Base-by-base conservation (phyloP, 2,329 filamentous ascomycete genomes). In the Claviceps spartinae region DNA sequence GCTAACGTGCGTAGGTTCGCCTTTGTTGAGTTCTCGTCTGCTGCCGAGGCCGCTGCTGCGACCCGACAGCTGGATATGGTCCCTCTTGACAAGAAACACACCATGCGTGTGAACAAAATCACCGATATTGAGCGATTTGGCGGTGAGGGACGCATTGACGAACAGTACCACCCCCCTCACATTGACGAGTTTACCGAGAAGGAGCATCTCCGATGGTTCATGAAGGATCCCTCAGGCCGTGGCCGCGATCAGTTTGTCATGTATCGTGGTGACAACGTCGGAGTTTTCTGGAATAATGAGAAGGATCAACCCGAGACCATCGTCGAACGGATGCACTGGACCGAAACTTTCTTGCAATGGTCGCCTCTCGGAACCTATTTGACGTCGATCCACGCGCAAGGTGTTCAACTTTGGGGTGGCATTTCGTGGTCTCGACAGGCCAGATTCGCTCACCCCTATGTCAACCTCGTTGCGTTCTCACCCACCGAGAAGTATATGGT, bases 251-350 rank as follows among this genome's bases (percentile, higher is more conserved):
- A 98, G 74, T 93, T 97, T 62, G 87, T 87, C 67, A 89, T 97
- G 81, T 96, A 86, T 76, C 84, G 88, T 50, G 86, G 84, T 60
- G 93, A 98, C 50, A 85, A 84, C 56, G 93, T 98, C 40, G 90
- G 89, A 54, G 86, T 98, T 5, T 95, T 86, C 77, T 98, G 91
- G 91, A 97, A 97, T 75, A 95, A 94, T 76, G 93, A 95, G 72
- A 91, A 86, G 70, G 90, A 96, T 55, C 70, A 77, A 22, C 89
- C 91, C 4, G 93, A 98, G 69, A 82, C 80, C 57, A 80, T 96
- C 40, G 88, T 98, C 53, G 91, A 97, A 64, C 85, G 93, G 60
- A 83, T 86, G 63, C 87, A 94, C 76, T 98, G 93, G 93, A 98
- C 93, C 55, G 93, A 98, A 71, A 88, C 88, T 40, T 98, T 98